These are phyloP conservation scores for Epichloe sibirici DNA, from an alignment of 2,329 filamentous ascomycete species.

Conservation along the genomic window DNA sequence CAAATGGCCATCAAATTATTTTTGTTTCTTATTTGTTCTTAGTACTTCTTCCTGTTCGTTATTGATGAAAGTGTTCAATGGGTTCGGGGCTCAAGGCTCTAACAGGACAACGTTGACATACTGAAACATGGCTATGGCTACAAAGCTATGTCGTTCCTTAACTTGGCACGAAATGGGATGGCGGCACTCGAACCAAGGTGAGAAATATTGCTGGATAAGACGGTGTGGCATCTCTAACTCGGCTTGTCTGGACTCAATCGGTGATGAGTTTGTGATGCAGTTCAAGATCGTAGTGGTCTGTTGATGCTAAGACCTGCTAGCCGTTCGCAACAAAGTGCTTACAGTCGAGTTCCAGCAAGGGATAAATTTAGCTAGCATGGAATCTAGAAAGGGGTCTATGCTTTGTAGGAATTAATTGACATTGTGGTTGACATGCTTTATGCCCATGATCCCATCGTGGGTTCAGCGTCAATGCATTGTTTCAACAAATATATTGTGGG, in stretches of 20 bases:
- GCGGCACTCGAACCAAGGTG: not conserved
- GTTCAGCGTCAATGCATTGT: too few species aligned
- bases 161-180: not conserved
- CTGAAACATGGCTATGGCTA: not conserved
- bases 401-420: not conserved
- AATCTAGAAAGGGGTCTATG: not conserved
- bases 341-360: not conserved
- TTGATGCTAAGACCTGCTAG: not conserved
- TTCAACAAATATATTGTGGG: too few species aligned
- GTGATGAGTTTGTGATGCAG: not conserved
- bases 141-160: not conserved
- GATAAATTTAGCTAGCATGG: not conserved
- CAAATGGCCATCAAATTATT: not conserved
- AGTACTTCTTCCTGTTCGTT: conserved; percentile 25
- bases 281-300: not conserved
- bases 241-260: not conserved
- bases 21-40: conserved; percentile 16
- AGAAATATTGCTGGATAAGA: not conserved
- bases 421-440: not conserved
- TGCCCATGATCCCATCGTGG: too few species aligned
- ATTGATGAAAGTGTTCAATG: not conserved
- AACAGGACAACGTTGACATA: not conserved
- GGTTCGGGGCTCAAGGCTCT: too few species aligned
- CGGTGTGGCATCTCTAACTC: not conserved
- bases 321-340: not conserved